Evolutionary conservation across 371 early-diverging fungal genomes (phyloP).

Genomic region (Mucor irregularis): DNA sequence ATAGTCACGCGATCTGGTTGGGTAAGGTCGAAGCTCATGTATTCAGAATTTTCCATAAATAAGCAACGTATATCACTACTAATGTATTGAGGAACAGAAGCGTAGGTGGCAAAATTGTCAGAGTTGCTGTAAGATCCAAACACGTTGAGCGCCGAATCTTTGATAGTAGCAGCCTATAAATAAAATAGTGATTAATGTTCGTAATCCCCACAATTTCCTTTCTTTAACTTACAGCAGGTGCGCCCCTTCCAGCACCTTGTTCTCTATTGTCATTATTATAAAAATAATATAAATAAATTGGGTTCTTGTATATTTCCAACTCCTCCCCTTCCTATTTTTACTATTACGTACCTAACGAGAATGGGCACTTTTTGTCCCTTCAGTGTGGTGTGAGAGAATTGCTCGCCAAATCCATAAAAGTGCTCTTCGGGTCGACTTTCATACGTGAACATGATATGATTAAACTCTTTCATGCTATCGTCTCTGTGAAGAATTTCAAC

Average conservation of each 20-base stretch:
- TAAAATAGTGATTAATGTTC: background rate
- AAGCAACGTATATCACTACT: conserved; percentile 45
- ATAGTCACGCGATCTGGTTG: conserved; percentile 39
- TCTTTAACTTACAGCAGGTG: conserved; percentile 27
- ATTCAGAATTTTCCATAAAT: conserved; percentile 53
- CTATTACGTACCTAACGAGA: conserved; percentile 23
- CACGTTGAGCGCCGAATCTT: conserved; percentile 36
- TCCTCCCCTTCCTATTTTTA: background rate
- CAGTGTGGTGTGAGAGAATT: conserved; percentile 28
- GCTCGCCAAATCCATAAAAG: conserved; percentile 54
- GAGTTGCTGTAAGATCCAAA: conserved; percentile 24
- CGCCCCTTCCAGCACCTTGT: conserved; percentile 41
- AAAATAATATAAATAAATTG: background rate
- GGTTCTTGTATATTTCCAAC: background rate
- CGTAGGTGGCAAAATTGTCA: conserved; percentile 41
- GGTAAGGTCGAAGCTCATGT: conserved; percentile 51
- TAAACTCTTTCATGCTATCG: conserved; percentile 25
- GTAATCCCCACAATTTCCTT: background rate
- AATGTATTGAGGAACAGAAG: conserved; percentile 54
- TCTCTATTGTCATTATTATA: conserved; percentile 20
- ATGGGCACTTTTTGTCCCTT: conserved; percentile 54
- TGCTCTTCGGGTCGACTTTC: conserved; percentile 32
- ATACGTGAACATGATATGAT: conserved; percentile 21
- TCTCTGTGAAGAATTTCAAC: conserved; percentile 27
- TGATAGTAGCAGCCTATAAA: conserved; percentile 23